Evolutionary conservation across 352 stramenopile species (phyloP).

Genomic region (Globisporangium takayamanum): DNA sequence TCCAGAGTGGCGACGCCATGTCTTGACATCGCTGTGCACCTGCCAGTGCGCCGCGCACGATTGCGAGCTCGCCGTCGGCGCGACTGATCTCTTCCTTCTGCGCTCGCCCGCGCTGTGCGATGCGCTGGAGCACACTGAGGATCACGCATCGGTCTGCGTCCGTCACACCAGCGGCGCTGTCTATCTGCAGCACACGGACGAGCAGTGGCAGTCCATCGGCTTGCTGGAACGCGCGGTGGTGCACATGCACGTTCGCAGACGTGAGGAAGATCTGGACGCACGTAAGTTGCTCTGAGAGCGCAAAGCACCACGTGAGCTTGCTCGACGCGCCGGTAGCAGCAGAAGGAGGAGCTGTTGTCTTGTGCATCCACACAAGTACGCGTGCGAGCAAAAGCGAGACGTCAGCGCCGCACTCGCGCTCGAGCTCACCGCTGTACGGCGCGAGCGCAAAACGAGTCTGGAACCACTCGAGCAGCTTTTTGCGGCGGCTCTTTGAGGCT

Average conservation of each 20-base stretch:
- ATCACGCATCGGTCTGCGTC: slow-evolving; percentile 24
- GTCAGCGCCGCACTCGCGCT: slow-evolving; percentile 37
- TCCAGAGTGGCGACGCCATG: slow-evolving; percentile 19
- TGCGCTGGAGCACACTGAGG: slow-evolving; percentile 28
- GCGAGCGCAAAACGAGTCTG: slow-evolving; percentile 19
- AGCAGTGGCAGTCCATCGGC: slow-evolving; percentile 43
- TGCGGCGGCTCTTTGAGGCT: slow-evolving; percentile 47
- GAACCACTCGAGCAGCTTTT: slow-evolving; percentile 53
- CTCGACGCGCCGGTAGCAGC: background rate
- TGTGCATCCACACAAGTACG: slow-evolving; percentile 66
- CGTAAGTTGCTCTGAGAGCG: slow-evolving; percentile 40
- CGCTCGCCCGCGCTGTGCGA: slow-evolving; percentile 32
- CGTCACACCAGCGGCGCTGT: slow-evolving; percentile 9
- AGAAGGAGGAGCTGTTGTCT: slow-evolving; percentile 13
- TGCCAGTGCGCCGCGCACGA: slow-evolving; percentile 32
- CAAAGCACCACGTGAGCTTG: slow-evolving; percentile 8
- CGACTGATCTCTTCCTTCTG: slow-evolving; percentile 45
- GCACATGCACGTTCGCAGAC: slow-evolving; percentile 25
- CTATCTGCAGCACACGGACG: slow-evolving; percentile 25
- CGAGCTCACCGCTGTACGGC: slow-evolving; percentile 16
- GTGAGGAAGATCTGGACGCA: slow-evolving; percentile 47
- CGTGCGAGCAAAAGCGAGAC: slow-evolving; percentile 53
- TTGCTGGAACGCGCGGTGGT: slow-evolving; percentile 49
- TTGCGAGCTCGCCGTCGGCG: slow-evolving; percentile 32
- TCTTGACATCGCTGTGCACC: slow-evolving; percentile 5